Conservation (phyloP, 257 asterid genomes). For the Solanum sparsipilum region DNA sequence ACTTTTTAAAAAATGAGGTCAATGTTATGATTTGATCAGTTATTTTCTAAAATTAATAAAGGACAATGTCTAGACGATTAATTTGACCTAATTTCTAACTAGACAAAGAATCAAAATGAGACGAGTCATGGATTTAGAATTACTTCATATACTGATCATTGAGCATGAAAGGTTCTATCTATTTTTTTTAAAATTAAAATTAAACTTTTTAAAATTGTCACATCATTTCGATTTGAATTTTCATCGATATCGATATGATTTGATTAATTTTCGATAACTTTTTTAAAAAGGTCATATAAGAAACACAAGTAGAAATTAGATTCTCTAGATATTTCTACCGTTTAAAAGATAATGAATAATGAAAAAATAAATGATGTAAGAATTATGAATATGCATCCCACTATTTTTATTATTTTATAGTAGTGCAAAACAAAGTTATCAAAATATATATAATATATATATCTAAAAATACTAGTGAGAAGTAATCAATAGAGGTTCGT, state of each 20-base stretch:
- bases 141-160: neutral
- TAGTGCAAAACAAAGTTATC: neutral
- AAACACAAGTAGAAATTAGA: neutral
- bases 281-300: neutral
- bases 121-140: neutral
- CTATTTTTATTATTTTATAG: neutral
- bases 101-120: neutral
- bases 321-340: neutral
- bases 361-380: neutral
- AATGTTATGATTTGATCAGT: neutral
- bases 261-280: neutral
- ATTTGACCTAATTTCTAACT: neutral
- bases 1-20: neutral
- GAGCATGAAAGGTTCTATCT: neutral
- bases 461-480: neutral
- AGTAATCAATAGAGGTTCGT: neutral
- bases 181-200: accelerated
- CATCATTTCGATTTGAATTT: neutral
- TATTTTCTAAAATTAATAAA: neutral
- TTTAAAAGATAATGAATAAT: neutral
- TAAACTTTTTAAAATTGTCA: neutral
- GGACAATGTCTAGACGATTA: neutral
- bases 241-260: neutral
- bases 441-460: neutral
- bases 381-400: neutral